Conservation (phyloP, 441 rosid genomes). For the Corymbia calophylla region DNA sequence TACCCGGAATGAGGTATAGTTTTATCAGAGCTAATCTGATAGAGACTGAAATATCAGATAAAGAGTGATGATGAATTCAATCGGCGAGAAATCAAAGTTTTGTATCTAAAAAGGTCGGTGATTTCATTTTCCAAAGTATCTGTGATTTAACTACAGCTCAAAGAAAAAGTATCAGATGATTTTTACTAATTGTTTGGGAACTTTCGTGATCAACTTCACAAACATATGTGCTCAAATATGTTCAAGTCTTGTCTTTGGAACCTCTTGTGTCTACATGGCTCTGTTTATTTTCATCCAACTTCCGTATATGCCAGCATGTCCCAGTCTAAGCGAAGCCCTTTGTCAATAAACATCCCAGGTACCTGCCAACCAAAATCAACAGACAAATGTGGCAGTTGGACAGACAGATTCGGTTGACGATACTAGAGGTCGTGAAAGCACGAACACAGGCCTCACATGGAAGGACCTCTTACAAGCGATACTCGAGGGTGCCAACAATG, state of each 20-base stretch:
- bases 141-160: not conserved
- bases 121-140: not conserved
- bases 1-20: slow-evolving; percentile 29
- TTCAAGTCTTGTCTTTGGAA: not conserved
- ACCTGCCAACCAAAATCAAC: slow-evolving; percentile 12
- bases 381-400: slow-evolving; percentile 33
- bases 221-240: not conserved
- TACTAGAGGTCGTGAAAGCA: slow-evolving; percentile 25
- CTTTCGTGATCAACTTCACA: not conserved
- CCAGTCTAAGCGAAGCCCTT: not conserved
- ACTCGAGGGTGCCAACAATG: slow-evolving; percentile 17
- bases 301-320: not conserved
- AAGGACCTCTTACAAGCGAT: slow-evolving; percentile 34
- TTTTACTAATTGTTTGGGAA: not conserved
- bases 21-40: not conserved
- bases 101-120: not conserved
- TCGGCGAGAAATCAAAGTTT: not conserved
- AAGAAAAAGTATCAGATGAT: not conserved
- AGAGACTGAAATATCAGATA: not conserved
- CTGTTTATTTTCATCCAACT: not conserved
- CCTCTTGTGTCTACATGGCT: not conserved
- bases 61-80: not conserved
- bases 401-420: slow-evolving; percentile 21
- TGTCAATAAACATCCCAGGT: slow-evolving; percentile 1
- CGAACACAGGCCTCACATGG: slow-evolving; percentile 6